These are phyloP conservation scores for Aspergillus puulaauensis DNA, from an alignment of 2,329 filamentous ascomycete genomes.

Conservation along the genomic window DNA sequence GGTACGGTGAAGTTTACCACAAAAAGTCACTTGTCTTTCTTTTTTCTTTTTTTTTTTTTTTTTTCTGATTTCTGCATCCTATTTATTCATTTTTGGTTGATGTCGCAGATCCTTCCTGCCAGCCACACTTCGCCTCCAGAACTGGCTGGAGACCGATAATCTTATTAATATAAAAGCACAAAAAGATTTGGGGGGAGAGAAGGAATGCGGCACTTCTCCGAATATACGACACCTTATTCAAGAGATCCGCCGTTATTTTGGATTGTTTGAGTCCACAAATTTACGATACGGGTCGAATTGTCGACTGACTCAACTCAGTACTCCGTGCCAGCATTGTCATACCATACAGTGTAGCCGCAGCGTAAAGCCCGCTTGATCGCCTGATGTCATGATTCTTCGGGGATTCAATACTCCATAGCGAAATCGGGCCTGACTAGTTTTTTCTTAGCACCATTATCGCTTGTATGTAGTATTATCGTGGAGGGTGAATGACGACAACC, in stretches of 20 bases:
- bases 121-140: slow-evolving; percentile 17
- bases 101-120: slow-evolving; percentile 19
- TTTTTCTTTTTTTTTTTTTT: neutral
- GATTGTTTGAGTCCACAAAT: neutral
- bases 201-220: neutral
- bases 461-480: neutral
- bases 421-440: neutral
- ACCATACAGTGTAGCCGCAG: slow-evolving; percentile 1
- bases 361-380: slow-evolving; percentile 1
- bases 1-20: neutral
- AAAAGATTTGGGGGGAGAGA: neutral
- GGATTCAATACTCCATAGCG: neutral
- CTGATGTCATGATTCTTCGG: slow-evolving; percentile 14
- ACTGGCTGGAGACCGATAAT: neutral
- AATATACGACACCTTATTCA: neutral
- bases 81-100: slow-evolving; percentile 8
- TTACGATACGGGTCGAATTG: neutral
- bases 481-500: slow-evolving; percentile 2
- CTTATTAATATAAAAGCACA: slow-evolving; percentile 5
- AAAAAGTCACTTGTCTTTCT: neutral
- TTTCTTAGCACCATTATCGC: neutral
- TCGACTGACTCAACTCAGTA: slow-evolving; percentile 2
- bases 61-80: neutral
- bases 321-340: slow-evolving; percentile 1
- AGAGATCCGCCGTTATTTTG: neutral